Conservation (phyloP, 345 rosid species). For the Schrenkiella parvula region DNA sequence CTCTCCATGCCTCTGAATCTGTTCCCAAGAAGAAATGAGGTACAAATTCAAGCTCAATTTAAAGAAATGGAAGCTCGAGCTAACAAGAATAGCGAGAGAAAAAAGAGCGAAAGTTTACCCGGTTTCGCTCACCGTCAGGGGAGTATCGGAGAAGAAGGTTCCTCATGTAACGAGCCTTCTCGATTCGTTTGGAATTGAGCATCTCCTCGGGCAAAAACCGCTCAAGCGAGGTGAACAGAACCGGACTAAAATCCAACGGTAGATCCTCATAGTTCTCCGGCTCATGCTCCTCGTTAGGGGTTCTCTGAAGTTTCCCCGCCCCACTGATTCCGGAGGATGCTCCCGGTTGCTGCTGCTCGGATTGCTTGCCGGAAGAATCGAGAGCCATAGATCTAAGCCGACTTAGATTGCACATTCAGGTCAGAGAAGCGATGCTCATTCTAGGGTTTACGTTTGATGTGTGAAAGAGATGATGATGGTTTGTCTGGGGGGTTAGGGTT, state of each 20-base stretch:
- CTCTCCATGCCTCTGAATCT: slow-evolving; percentile 31
- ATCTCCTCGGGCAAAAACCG: slow-evolving; percentile 60
- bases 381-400: slow-evolving; percentile 32
- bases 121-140: slow-evolving; percentile 65
- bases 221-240: slow-evolving; percentile 80
- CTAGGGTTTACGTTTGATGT: slow-evolving; percentile 33
- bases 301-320: slow-evolving; percentile 39
- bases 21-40: background rate
- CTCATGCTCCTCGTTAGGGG: slow-evolving; percentile 58
- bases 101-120: slow-evolving; percentile 38
- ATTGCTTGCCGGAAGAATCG: slow-evolving; percentile 28
- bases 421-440: slow-evolving; percentile 15
- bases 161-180: slow-evolving; percentile 60
- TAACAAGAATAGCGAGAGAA: background rate
- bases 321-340: slow-evolving; percentile 11
- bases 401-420: slow-evolving; percentile 30
- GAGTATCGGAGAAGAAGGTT: slow-evolving; percentile 69
- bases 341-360: slow-evolving; percentile 24
- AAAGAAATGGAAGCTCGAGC: background rate
- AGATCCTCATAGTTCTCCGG: slow-evolving; percentile 84
- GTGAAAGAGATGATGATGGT: slow-evolving; percentile 30
- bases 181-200: slow-evolving; percentile 48
- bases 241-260: slow-evolving; percentile 56
- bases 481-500: slow-evolving; percentile 41
- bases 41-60: slow-evolving; percentile 2